These are phyloP conservation scores for Metschnikowia peoriensis DNA, from an alignment of 805 yeast genomes.

Conservation along the genomic window DNA sequence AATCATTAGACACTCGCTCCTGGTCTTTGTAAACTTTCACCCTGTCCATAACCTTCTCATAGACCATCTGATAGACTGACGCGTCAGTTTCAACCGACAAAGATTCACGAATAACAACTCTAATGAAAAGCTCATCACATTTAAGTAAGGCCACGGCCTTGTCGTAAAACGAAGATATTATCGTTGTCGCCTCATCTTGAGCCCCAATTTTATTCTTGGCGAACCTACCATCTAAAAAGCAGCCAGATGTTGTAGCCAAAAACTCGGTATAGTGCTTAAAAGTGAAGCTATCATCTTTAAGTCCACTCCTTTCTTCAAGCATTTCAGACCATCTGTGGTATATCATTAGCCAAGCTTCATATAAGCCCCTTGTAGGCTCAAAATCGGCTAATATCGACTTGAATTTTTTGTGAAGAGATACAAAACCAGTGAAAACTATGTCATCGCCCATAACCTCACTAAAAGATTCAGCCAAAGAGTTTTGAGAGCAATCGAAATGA, in stretches of 20 bases:
- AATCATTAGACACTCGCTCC: conserved; percentile 25
- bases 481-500: conserved; percentile 12
- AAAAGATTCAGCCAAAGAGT: conserved; percentile 29
- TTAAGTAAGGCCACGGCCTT: conserved; percentile 50
- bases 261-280: conserved; percentile 72
- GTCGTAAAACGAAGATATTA: conserved; percentile 48
- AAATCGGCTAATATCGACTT: conserved; percentile 36
- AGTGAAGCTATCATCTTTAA: conserved; percentile 42
- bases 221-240: conserved; percentile 43
- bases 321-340: conserved; percentile 48
- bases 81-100: conserved; percentile 66
- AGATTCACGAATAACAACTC: conserved; percentile 74
- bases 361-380: conserved; percentile 39
- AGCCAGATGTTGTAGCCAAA: conserved; percentile 67
- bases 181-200: conserved; percentile 29
- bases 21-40: conserved; percentile 34
- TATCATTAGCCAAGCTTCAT: conserved; percentile 43
- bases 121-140: conserved; percentile 49
- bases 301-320: conserved; percentile 24
- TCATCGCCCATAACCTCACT: conserved; percentile 41
- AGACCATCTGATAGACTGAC: conserved; percentile 47
- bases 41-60: conserved; percentile 41
- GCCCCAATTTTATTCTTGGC: conserved; percentile 20
- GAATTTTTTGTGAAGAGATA: conserved; percentile 69
- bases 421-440: conserved; percentile 62